Conservation (phyloP, 192 early-diverging fungal species). For the Entomortierella lignicola region DNA sequence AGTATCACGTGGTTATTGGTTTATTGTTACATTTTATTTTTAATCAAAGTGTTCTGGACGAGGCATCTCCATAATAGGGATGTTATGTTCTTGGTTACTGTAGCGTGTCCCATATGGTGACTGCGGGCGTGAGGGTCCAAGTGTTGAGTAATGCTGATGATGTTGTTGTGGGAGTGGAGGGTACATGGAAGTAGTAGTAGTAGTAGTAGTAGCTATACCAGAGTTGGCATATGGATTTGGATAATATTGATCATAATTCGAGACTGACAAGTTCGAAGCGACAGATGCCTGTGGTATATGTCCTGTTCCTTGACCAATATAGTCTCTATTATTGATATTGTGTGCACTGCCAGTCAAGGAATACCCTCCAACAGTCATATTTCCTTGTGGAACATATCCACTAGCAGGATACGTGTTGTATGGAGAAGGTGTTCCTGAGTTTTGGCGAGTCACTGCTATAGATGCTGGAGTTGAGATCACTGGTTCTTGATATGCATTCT, state of each 20-base stretch:
- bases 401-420: slow-evolving; percentile 19
- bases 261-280: slow-evolving; percentile 20
- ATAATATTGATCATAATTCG: slow-evolving; percentile 19
- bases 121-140: slow-evolving; percentile 15
- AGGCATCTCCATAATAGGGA: slow-evolving; percentile 44
- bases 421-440: not conserved
- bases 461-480: slow-evolving; percentile 16
- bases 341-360: not conserved
- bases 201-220: too few species aligned
- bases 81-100: slow-evolving; percentile 1
- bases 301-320: not conserved
- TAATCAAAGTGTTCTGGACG: slow-evolving; percentile 44
- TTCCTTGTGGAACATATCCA: slow-evolving; percentile 28
- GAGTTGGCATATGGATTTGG: slow-evolving; percentile 20
- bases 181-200: slow-evolving; percentile 11
- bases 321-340: not conserved
- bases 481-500: slow-evolving; percentile 33
- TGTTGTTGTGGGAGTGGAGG: slow-evolving; percentile 15
- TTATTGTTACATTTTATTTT: too few species aligned
- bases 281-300: slow-evolving; percentile 31
- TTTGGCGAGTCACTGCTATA: not conserved
- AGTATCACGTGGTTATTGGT: too few species aligned
- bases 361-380: slow-evolving; percentile 14
- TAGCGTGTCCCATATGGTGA: slow-evolving; percentile 35
- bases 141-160: slow-evolving; percentile 24